These are phyloP conservation scores for Saccharomycopsis olivae DNA, from an alignment of 805 yeast genomes.

Conservation along the genomic window DNA sequence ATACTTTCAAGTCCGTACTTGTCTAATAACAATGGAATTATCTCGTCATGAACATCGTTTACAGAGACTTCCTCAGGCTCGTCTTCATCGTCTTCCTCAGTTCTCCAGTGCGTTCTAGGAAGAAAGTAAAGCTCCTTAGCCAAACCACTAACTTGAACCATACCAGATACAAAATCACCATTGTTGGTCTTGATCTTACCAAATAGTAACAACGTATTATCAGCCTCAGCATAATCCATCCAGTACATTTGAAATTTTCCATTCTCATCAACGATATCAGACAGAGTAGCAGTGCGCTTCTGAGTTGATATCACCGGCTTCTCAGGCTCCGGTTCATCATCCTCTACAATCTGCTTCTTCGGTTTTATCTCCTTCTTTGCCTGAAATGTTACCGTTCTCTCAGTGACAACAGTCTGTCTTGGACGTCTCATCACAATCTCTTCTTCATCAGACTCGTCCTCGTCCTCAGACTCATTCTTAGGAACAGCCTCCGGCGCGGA, in stretches of 20 bases:
- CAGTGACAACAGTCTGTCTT: conserved; percentile 35
- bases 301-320: conserved; percentile 20
- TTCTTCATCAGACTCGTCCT: conserved; percentile 44
- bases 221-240: conserved; percentile 81
- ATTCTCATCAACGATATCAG: conserved; percentile 29
- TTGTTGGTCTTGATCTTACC: conserved; percentile 65
- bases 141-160: conserved; percentile 65
- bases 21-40: conserved; percentile 52
- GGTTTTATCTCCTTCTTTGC: conserved; percentile 18
- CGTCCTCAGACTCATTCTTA: conserved; percentile 18
- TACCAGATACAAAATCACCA: conserved; percentile 48
- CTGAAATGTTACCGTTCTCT: conserved; percentile 32
- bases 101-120: conserved; percentile 38
- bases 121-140: conserved; percentile 65
- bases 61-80: conserved; percentile 32
- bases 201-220: conserved; percentile 55
- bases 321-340: conserved; percentile 8
- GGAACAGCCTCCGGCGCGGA: not conserved
- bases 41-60: conserved; percentile 68
- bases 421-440: conserved; percentile 44
- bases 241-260: conserved; percentile 67
- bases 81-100: conserved; percentile 15
- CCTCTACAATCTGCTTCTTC: conserved; percentile 5
- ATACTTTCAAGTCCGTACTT: conserved; percentile 52
- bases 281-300: not conserved